Base-by-base conservation (phyloP, 768 basidiomycete species). In the Pluteus cervinus region DNA sequence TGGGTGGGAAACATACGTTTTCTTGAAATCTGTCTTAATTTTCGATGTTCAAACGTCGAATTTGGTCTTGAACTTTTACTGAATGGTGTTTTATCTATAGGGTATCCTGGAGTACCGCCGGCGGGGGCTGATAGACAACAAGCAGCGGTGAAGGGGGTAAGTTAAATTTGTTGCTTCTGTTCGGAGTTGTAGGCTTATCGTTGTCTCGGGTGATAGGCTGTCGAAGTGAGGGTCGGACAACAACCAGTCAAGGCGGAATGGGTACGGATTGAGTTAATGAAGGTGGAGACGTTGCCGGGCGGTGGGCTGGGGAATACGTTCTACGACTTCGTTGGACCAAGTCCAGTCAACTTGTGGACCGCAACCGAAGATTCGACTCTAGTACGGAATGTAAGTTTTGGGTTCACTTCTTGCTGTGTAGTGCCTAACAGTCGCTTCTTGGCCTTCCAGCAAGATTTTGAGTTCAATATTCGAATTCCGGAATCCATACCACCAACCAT, bases 391-490 rank as follows among this genome's bases (percentile, higher is more conserved):
- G 50, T 55, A 70, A 59, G 58, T 56, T 16, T 18, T 22, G 26
- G 26, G 26, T 28, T 28, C 14, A 28, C n/a, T n/a, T n/a, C n/a
- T n/a, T n/a, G n/a, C n/a, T n/a, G n/a, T n/a, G n/a, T n/a, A n/a
- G n/a, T n/a, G n/a, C n/a, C n/a, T n/a, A n/a, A n/a, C n/a, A n/a
- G n/a, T n/a, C n/a, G n/a, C n/a, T n/a, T n/a, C n/a, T n/a, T n/a
- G n/a, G n/a, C n/a, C n/a, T n/a, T n/a, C n/a, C n/a, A 90, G 87
- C 79, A 80, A 73, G 90, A 92, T 63, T 83, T 88, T 47, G 81
- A 84, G 3, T 97, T 97, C 57, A 77, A 79, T 40, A 86, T 97
- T 34, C 84, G 91, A 17, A 81, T 97, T 51, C 93, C 93, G 0
- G 90, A 94, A 57, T 85, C 86, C 7, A 82, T 91, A 41, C 92